Evolutionary conservation across 768 basidiomycete species (phyloP).

Genomic region (Xerocomus brunneocitrinus): DNA sequence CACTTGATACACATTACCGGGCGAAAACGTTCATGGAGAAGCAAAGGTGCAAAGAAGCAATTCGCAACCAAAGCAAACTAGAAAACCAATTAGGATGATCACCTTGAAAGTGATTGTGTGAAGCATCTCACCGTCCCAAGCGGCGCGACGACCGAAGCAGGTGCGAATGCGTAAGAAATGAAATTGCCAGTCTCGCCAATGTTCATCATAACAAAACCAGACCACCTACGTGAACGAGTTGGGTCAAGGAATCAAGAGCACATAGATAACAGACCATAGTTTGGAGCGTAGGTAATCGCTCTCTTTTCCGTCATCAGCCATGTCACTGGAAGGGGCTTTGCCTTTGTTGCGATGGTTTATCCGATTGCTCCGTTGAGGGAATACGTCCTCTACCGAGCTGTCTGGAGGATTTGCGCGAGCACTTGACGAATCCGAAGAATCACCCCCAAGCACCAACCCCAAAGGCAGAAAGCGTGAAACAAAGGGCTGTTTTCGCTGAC

Average conservation of each 20-base stretch:
- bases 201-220: slow-evolving; percentile 85
- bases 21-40: slow-evolving; percentile 80
- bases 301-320: slow-evolving; percentile 44
- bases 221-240: slow-evolving; percentile 58
- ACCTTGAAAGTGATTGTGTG: not conserved
- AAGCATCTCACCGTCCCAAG: slow-evolving; percentile 75
- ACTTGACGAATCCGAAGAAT: slow-evolving; percentile 3
- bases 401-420: not conserved
- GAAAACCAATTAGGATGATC: not conserved
- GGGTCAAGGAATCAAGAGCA: not conserved
- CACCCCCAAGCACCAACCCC: slow-evolving; percentile 7
- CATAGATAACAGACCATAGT: slow-evolving; percentile 54
- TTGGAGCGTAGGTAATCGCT: slow-evolving; percentile 79
- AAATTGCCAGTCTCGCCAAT: slow-evolving; percentile 91
- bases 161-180: slow-evolving; percentile 84
- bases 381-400: slow-evolving; percentile 33
- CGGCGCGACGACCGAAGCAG: slow-evolving; percentile 91
- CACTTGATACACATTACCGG: slow-evolving; percentile 42
- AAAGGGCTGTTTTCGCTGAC: slow-evolving; percentile 29
- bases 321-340: slow-evolving; percentile 16
- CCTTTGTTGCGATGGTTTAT: slow-evolving; percentile 4
- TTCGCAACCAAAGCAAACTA: slow-evolving; percentile 93
- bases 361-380: slow-evolving; percentile 19
- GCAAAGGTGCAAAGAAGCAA: slow-evolving; percentile 86
- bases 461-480: slow-evolving; percentile 35